Conservation (phyloP, 139 green algal species). For the Micractinium sp. region DNA sequence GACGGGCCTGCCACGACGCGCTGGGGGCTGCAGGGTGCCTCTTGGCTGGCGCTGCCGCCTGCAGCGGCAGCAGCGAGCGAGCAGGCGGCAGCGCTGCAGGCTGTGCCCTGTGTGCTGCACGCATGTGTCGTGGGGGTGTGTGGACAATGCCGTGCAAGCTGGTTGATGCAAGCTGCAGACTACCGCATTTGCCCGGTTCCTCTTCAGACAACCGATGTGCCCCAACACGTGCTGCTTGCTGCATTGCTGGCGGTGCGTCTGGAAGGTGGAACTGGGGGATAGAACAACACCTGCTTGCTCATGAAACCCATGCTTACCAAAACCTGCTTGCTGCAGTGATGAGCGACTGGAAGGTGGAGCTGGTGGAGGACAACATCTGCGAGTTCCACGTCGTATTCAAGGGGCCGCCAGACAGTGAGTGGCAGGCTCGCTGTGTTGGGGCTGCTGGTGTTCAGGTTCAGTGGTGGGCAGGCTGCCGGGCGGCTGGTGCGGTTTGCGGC, state of each 20-base stretch:
- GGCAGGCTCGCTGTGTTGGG: not conserved
- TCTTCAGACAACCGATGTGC: too few relatives aligned
- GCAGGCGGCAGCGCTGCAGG: too few relatives aligned
- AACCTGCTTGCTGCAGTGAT: conserved; percentile 74
- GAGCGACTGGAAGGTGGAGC: conserved; percentile 97
- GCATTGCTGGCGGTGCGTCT: not conserved
- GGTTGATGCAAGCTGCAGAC: too few relatives aligned
- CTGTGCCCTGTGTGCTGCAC: too few relatives aligned
- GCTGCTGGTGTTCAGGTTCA: not conserved
- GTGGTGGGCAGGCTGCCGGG: not conserved
- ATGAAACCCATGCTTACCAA: not conserved
- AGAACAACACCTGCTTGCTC: not conserved
- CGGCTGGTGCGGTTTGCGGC: not conserved
- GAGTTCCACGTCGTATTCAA: conserved; percentile 95
- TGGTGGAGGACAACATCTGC: conserved; percentile 94
- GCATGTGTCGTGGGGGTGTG: too few relatives aligned
- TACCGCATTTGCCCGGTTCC: too few relatives aligned
- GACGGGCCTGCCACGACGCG: not conserved
- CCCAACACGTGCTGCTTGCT: too few relatives aligned
- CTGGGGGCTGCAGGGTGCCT: not conserved
- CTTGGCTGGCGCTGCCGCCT: not conserved
- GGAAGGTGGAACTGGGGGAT: not conserved
- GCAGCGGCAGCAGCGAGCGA: not conserved
- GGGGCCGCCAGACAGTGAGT: conserved; percentile 87
- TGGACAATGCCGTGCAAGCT: too few relatives aligned